Evolutionary conservation across 257 asterid species (phyloP).

Genomic region (Lavandula angustifolia): DNA sequence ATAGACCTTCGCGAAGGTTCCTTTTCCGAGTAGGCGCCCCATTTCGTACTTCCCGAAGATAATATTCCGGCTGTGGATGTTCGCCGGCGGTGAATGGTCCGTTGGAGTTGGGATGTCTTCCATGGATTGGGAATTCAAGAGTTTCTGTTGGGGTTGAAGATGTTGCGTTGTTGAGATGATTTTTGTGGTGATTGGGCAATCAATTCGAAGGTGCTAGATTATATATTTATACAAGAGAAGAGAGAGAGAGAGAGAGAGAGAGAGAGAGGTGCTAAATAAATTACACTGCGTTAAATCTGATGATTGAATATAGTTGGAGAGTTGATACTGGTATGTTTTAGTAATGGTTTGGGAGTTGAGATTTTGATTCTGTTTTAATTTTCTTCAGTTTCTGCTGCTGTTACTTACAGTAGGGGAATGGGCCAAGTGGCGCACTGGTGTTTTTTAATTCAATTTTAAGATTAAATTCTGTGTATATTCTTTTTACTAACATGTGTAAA

Average conservation of each 20-base stretch:
- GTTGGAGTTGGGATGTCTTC: slow-evolving; percentile 9
- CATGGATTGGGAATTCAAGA: slow-evolving; percentile 17
- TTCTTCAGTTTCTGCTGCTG: too few species aligned
- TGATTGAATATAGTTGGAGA: too few species aligned
- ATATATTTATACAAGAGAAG: too few species aligned
- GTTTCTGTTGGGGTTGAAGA: background rate
- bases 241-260: too few species aligned
- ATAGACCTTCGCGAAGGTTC: slow-evolving; percentile 83
- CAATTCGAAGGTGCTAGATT: too few species aligned
- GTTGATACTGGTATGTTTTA: background rate
- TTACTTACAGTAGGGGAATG: background rate
- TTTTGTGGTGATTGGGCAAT: too few species aligned
- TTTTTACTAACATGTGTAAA: too few species aligned
- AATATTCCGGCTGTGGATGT: slow-evolving; percentile 28
- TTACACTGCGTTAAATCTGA: too few species aligned
- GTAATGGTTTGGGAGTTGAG: background rate
- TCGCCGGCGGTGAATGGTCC: background rate
- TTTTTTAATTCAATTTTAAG: too few species aligned
- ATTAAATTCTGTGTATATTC: too few species aligned
- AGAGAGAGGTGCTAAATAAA: too few species aligned
- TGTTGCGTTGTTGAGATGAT: too few species aligned
- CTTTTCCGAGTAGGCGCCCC: slow-evolving; percentile 73
- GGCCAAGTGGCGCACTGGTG: background rate
- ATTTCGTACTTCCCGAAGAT: slow-evolving; percentile 79
- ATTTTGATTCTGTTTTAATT: background rate